A percentile compares a stretch with the other conserved stretches of the same genome.
Evolutionary conservation across 768 basidiomycete species (phyloP).

Genomic region (Mycena kentingensis): DNA sequence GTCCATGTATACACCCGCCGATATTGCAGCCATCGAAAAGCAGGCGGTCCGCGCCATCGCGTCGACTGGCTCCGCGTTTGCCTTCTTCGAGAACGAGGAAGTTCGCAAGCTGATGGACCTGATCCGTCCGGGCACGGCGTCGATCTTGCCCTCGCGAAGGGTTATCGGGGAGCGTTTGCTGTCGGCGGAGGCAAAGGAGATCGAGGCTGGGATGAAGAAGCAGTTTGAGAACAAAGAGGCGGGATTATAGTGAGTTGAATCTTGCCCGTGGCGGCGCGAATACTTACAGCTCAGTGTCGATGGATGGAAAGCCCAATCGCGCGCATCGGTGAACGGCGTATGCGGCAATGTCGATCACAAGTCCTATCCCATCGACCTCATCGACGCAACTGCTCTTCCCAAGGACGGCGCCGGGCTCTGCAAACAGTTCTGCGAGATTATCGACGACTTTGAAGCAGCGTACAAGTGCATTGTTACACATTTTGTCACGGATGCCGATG

Average conservation of each 20-base stretch:
- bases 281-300: background rate
- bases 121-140: background rate
- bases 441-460: constrained; percentile 5
- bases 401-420: constrained; percentile 7
- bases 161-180: background rate
- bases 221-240: background rate
- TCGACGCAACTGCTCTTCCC: constrained; percentile 1
- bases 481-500: constrained; percentile 8
- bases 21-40: background rate
- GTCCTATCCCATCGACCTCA: constrained; percentile 6
- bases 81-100: constrained; percentile 3
- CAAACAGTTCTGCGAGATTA: background rate
- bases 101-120: background rate
- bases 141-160: background rate
- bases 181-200: background rate
- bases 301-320: constrained; percentile 2
- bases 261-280: background rate
- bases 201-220: background rate
- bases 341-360: constrained; percentile 5
- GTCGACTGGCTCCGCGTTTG: background rate
- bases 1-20: background rate
- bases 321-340: constrained; percentile 2
- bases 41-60: background rate
- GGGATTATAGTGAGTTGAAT: background rate
- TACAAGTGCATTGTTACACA: constrained; percentile 9